These are phyloP conservation scores for Lagerstroemia speciosa DNA, from an alignment of 345 rosid species.

Conservation along the genomic window DNA sequence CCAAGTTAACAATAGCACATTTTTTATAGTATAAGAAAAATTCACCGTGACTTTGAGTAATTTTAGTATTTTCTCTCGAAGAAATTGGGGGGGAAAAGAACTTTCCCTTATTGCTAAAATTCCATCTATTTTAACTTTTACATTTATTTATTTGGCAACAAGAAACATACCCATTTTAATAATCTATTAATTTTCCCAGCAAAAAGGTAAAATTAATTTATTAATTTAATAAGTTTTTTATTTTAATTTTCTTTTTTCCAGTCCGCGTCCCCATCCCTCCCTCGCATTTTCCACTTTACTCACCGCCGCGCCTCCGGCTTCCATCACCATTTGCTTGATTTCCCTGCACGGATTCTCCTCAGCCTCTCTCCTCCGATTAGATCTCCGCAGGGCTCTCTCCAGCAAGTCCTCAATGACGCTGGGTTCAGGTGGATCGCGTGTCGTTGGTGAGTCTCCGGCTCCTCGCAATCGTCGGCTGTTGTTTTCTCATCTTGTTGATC, in stretches of 20 bases:
- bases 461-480: neutral
- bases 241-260: neutral
- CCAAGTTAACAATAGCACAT: no score
- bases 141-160: neutral
- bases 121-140: neutral
- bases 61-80: no score
- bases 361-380: neutral
- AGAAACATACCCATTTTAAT: neutral
- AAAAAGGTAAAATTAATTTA: no score
- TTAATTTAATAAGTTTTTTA: neutral
- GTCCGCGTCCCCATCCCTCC: neutral
- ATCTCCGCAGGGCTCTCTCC: neutral
- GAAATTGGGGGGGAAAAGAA: no score
- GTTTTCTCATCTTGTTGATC: neutral
- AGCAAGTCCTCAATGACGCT: neutral
- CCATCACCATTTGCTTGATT: neutral
- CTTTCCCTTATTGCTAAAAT: neutral
- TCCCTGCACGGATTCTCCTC: neutral
- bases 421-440: constrained; percentile 12
- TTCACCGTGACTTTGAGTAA: no score
- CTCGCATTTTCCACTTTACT: neutral
- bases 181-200: no score
- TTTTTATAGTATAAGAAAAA: no score
- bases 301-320: neutral
- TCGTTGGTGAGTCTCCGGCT: constrained; percentile 6